These are phyloP conservation scores for Camelina neglecta DNA, from an alignment of 345 rosid species.

Conservation along the genomic window DNA sequence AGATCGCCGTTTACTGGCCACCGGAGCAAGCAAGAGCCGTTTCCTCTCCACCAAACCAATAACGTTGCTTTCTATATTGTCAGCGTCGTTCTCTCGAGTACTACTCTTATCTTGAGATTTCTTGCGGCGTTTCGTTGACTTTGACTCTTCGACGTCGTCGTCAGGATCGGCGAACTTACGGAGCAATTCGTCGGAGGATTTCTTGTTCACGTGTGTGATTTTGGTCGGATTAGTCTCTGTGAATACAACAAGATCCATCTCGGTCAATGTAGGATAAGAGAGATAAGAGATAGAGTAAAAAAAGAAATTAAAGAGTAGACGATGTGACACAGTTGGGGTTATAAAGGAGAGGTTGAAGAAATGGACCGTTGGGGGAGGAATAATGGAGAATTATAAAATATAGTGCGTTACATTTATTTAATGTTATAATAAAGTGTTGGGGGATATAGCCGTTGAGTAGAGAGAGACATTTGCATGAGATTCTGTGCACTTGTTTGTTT, in stretches of 20 bases:
- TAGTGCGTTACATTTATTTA: not conserved
- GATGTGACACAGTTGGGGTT: slow-evolving; percentile 4
- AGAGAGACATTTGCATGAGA: slow-evolving; percentile 33
- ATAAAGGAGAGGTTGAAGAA: slow-evolving; percentile 25
- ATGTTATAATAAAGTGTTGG: not conserved
- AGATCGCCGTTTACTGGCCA: slow-evolving; percentile 47
- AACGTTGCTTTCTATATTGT: slow-evolving; percentile 16
- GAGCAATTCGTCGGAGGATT: slow-evolving; percentile 84
- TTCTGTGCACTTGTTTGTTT: slow-evolving; percentile 18
- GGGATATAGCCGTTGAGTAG: slow-evolving; percentile 42
- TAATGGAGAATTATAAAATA: slow-evolving; percentile 13
- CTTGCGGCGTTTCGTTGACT: slow-evolving; percentile 45
- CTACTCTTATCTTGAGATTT: slow-evolving; percentile 30
- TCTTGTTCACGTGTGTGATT: slow-evolving; percentile 73
- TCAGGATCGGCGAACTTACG: slow-evolving; percentile 73
- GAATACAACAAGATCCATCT: slow-evolving; percentile 38
- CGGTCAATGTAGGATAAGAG: not conserved
- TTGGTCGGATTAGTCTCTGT: slow-evolving; percentile 19
- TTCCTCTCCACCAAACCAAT: slow-evolving; percentile 58
- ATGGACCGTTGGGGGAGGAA: slow-evolving; percentile 69
- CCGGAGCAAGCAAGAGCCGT: slow-evolving; percentile 59
- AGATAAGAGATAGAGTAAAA: not conserved
- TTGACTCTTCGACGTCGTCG: slow-evolving; percentile 31
- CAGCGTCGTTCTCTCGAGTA: slow-evolving; percentile 30
- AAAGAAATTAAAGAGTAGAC: slow-evolving; percentile 4